A percentile compares a stretch with the other conserved stretches of the same genome.
Conservation (phyloP, 768 basidiomycete genomes). For the Asterophora parasitica region DNA sequence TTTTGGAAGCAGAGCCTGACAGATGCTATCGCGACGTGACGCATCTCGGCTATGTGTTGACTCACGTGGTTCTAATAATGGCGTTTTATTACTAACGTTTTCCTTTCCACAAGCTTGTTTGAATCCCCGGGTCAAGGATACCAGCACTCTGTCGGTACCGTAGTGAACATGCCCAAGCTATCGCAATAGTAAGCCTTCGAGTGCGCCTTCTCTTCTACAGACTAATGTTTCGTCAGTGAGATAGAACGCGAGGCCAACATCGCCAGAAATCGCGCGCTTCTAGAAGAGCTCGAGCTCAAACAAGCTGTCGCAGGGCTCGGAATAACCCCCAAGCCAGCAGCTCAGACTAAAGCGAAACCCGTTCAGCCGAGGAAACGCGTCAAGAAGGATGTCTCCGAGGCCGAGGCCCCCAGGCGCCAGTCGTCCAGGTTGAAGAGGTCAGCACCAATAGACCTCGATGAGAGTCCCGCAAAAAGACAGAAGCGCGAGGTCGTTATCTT, state of each 20-base stretch:
- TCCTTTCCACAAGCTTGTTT: too few relatives aligned
- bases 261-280: constrained; percentile 69
- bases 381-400: constrained; percentile 45
- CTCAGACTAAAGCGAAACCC: constrained; percentile 51
- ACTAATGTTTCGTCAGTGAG: constrained; percentile 36
- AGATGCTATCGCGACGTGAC: too few relatives aligned
- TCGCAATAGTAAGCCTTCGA: constrained; percentile 46
- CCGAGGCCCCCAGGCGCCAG: constrained; percentile 54
- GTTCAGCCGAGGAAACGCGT: constrained; percentile 50
- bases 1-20: too few relatives aligned
- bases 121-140: too few relatives aligned
- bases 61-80: not conserved
- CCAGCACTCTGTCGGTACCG: too few relatives aligned
- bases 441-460: constrained; percentile 45
- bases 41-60: not conserved
- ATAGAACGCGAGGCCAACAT: constrained; percentile 77
- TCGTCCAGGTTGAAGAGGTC: constrained; percentile 57
- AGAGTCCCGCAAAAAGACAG: constrained; percentile 57
- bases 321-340: constrained; percentile 29
- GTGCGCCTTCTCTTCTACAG: not conserved
- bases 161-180: constrained; percentile 38
- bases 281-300: constrained; percentile 67
- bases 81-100: too few relatives aligned
- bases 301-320: constrained; percentile 48
- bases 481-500: constrained; percentile 51